These are phyloP conservation scores for Penicillium subrubescens DNA, from an alignment of 495 filamentous ascomycete species.

Conservation along the genomic window DNA sequence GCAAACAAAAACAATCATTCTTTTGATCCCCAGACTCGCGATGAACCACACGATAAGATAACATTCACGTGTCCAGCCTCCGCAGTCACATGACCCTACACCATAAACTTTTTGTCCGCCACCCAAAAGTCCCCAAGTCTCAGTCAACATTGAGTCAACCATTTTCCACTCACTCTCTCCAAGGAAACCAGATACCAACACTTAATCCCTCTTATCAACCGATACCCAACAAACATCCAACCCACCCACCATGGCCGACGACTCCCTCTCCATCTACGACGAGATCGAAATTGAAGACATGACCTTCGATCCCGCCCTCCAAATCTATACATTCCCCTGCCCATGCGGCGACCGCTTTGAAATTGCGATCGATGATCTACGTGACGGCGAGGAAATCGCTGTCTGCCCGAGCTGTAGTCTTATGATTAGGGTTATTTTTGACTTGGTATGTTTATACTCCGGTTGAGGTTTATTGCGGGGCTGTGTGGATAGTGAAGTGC, in stretches of 20 bases:
- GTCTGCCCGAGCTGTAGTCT: conserved; percentile 96
- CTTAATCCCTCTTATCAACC: not conserved
- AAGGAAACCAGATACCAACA: not conserved
- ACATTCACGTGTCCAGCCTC: conserved; percentile 8
- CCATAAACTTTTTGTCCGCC: conserved; percentile 33
- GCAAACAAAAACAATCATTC: not conserved
- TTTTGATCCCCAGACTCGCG: not conserved
- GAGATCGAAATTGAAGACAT: conserved; percentile 99
- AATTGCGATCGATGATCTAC: conserved; percentile 81
- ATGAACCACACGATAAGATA: not conserved
- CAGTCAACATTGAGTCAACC: not conserved
- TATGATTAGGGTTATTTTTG: conserved; percentile 95
- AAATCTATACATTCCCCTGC: conserved; percentile 94
- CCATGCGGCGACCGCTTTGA: conserved; percentile 98
- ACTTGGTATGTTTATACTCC: conserved; percentile 59
- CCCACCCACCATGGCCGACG: conserved; percentile 61
- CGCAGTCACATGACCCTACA: conserved; percentile 36
- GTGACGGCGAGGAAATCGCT: conserved; percentile 86
- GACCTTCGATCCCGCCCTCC: conserved; percentile 80
- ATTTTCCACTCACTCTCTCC: conserved; percentile 2
- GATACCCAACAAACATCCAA: conserved; percentile 1
- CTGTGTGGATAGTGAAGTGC: conserved; percentile 3
- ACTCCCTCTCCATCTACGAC: conserved; percentile 80
- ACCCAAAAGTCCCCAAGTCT: conserved; percentile 8
- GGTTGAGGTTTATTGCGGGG: not conserved